Conservation (phyloP, 192 early-diverging fungal genomes). For the Umbelopsis sp. region DNA sequence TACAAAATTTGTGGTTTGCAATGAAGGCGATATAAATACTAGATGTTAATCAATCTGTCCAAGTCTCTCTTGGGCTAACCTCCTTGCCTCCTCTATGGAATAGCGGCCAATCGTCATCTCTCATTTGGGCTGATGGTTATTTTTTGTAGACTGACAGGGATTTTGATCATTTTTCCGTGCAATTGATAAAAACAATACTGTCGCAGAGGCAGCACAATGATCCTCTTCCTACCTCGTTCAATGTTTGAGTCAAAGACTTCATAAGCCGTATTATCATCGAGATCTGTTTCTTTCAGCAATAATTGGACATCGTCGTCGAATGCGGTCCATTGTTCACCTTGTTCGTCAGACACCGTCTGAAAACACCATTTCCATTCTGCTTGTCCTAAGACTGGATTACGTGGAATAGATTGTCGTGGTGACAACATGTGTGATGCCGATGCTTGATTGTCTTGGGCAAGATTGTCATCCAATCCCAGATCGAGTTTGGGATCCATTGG, state of each 20-base stretch:
- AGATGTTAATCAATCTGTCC: too few species aligned
- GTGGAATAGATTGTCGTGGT: background rate
- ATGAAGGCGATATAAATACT: too few species aligned
- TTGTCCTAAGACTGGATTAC: background rate
- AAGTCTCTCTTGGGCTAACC: too few species aligned
- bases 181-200: slow-evolving; percentile 5
- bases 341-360: background rate
- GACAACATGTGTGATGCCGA: background rate
- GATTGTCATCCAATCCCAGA: background rate
- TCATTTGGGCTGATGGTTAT: background rate
- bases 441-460: background rate
- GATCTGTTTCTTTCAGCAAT: background rate
- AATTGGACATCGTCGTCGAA: slow-evolving; percentile 5
- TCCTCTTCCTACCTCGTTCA: background rate
- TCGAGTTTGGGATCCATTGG: background rate
- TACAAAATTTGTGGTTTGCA: too few species aligned
- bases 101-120: too few species aligned
- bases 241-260: slow-evolving; percentile 1
- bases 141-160: background rate
- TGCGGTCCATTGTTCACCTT: background rate
- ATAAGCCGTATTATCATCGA: background rate
- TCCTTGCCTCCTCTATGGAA: too few species aligned
- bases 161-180: background rate
- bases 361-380: slow-evolving; percentile 5
- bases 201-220: background rate